phyloP scores from a whole-genome alignment of 2,329 filamentous ascomycete species.

The Coniochaeta sp. region DNA sequence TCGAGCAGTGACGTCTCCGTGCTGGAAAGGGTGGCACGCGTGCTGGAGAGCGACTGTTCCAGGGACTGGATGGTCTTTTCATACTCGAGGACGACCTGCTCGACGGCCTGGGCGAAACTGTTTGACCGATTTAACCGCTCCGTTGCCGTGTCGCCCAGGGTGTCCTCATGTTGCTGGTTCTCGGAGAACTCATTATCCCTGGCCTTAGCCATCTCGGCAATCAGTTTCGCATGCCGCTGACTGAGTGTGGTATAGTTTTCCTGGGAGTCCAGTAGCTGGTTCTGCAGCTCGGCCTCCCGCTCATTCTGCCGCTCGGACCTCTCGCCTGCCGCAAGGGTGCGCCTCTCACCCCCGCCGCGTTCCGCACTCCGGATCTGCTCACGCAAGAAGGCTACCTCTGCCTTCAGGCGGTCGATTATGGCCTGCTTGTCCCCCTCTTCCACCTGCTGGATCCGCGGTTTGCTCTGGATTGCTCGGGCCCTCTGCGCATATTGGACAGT shows the following conservation, averaged over 20 bases:
- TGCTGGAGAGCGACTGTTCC: slow-evolving; percentile 85
- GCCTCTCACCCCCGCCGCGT: slow-evolving; percentile 47
- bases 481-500: slow-evolving; percentile 96
- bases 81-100: slow-evolving; percentile 93
- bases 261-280: slow-evolving; percentile 84
- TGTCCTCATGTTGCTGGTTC: slow-evolving; percentile 51
- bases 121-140: slow-evolving; percentile 91
- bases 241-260: slow-evolving; percentile 92
- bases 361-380: slow-evolving; percentile 90
- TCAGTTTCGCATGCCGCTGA: slow-evolving; percentile 89
- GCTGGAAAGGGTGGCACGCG: slow-evolving; percentile 71
- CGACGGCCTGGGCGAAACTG: slow-evolving; percentile 90
- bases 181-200: slow-evolving; percentile 61
- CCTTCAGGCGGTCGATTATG: slow-evolving; percentile 85
- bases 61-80: slow-evolving; percentile 96
- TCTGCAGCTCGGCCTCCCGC: slow-evolving; percentile 83
- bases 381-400: slow-evolving; percentile 86
- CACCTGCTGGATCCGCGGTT: slow-evolving; percentile 88
- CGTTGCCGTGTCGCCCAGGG: slow-evolving; percentile 69
- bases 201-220: slow-evolving; percentile 85
- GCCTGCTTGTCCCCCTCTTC: slow-evolving; percentile 94
- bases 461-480: slow-evolving; percentile 93
- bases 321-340: slow-evolving; percentile 53
- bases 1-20: slow-evolving; percentile 85
- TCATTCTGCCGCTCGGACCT: slow-evolving; percentile 73